Evolutionary conservation across 352 stramenopile genomes (phyloP).

Genomic region (Globisporangium radiosum): DNA sequence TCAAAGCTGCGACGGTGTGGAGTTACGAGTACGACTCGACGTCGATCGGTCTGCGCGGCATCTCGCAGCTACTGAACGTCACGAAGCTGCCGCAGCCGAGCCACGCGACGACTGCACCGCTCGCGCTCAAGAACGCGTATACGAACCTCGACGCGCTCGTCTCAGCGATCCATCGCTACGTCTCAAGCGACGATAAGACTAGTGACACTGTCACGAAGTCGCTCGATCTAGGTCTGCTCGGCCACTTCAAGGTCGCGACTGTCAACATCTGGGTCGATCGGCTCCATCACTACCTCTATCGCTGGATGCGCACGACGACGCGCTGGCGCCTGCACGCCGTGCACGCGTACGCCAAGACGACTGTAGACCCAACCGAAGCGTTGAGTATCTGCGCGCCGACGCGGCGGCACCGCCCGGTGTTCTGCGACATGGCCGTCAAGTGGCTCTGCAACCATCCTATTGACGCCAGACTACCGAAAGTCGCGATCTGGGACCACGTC

Average conservation of each 20-base stretch:
- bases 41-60: constrained; percentile 14
- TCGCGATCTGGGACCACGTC: constrained; percentile 14
- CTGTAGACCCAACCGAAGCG: background rate
- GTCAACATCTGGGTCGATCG: constrained; percentile 23
- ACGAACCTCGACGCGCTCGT: constrained; percentile 30
- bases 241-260: constrained; percentile 1
- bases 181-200: background rate
- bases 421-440: background rate
- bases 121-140: constrained; percentile 21
- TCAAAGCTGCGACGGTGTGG: constrained; percentile 12
- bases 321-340: too few species aligned
- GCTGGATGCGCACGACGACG: constrained; percentile 10
- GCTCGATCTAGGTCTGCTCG: background rate
- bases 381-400: constrained; percentile 11
- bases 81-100: constrained; percentile 4
- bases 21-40: constrained; percentile 32
- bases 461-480: too few species aligned
- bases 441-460: background rate
- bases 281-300: constrained; percentile 16
- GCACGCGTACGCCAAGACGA: too few species aligned
- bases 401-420: background rate
- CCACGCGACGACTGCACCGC: background rate
- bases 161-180: constrained; percentile 6
- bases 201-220: constrained; percentile 9
- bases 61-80: constrained; percentile 5